Evolutionary conservation across 441 rosid species (phyloP), one percentile per base, ranked within the genome.

Genomic region (Gossypium lobatum): DNA sequence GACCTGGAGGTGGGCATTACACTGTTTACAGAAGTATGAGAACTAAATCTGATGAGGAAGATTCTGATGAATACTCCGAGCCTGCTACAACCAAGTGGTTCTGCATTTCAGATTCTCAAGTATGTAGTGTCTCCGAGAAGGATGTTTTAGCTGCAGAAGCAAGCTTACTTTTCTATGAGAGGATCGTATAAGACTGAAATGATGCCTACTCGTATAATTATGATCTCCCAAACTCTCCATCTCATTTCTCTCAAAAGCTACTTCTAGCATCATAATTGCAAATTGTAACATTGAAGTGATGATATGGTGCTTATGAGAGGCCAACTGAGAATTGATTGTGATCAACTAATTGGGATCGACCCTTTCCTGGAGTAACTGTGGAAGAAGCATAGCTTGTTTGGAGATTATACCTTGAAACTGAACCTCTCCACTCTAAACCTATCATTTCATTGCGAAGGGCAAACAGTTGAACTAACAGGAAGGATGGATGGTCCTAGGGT

Each of bases 151-250:
- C 85, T 57, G 90, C 98, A 18, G 94, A 89, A 77, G 97, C 96
- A 54, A 89, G 90, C 84, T 71, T 95, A 84, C 97, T 95, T 73
- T 92, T 91, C 76, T 92, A 92, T 6, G 97, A 95, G 85, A 88
- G 83, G 80, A 72, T 88, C 64, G 63, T 53, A 18, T 80, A 77
- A 60, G 65, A 42, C 64, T 80, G 81, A 79, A 55, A 68, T n/a
- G 1, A 42, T 16, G 4, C 50, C 17, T 23, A 21, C 34, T 26
- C 50, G 1, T 18, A 17, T 26, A 31, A 18, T 53, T 18, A 17
- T 21, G 7, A 2, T 57, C 13, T 20, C 26, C 62, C 14, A 21
- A 57, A 42, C 46, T 42, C 62, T 57, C 62, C 31, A 57, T 10
- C 25, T 13, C 62, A 10, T 57, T 57, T 57, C 28, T 57, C 62